Percentiles rank a stretch among this genome's conserved stretches.
Conservation (phyloP, 1,284 basidiomycete species). For the Mrakiaceae sp. region DNA sequence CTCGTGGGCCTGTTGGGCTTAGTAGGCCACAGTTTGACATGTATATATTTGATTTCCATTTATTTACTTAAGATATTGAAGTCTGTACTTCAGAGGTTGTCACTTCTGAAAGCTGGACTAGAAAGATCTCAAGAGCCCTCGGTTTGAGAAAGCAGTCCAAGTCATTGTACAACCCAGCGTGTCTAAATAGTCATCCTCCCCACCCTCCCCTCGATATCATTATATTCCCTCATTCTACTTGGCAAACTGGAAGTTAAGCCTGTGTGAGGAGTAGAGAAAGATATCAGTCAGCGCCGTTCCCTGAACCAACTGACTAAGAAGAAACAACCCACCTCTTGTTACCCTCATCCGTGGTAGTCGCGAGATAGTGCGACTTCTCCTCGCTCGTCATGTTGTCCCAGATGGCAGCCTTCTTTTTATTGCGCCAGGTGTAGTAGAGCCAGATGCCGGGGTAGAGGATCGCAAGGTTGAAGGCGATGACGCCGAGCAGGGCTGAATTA, state of each 20-base stretch:
- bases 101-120: too few species aligned
- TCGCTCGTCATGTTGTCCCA: slow-evolving; percentile 25
- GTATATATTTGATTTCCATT: too few species aligned
- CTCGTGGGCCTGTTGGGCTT: too few species aligned
- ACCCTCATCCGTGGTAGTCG: slow-evolving; percentile 24
- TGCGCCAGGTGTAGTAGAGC: slow-evolving; percentile 23
- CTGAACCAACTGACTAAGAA: not conserved
- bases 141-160: too few species aligned
- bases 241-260: slow-evolving; percentile 3
- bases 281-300: not conserved
- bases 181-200: too few species aligned
- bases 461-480: slow-evolving; percentile 21
- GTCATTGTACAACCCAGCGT: too few species aligned
- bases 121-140: too few species aligned
- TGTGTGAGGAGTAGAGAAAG: not conserved
- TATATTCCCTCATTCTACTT: not conserved
- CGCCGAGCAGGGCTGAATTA: slow-evolving; percentile 26
- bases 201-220: too few species aligned
- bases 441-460: slow-evolving; percentile 21
- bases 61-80: too few species aligned
- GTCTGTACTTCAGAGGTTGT: too few species aligned
- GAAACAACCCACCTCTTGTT: slow-evolving; percentile 23
- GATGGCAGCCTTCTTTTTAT: slow-evolving; percentile 21
- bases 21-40: too few species aligned
- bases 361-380: slow-evolving; percentile 24